A percentile compares a stretch with the other conserved stretches of the same genome.
phyloP scores from a whole-genome alignment of 495 filamentous ascomycete genomes.

The Penicillium silybi region DNA sequence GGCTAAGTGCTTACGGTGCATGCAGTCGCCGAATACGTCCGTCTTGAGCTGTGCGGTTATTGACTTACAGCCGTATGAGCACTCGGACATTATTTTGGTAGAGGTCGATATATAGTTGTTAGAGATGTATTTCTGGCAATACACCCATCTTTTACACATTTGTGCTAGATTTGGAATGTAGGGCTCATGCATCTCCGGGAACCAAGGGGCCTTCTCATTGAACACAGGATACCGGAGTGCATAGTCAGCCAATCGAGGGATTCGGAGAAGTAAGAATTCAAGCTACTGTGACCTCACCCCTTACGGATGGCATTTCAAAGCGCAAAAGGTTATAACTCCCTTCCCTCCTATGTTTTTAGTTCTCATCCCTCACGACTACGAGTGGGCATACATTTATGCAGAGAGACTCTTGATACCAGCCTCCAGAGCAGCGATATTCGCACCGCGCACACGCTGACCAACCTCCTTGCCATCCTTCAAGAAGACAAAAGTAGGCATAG shows the following conservation, averaged over 20 bases:
- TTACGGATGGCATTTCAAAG: conserved; percentile 21
- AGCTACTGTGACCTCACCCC: conserved; percentile 6
- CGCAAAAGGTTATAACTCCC: conserved; percentile 1
- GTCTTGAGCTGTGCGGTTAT: background rate
- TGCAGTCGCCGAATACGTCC: background rate
- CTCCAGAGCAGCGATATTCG: conserved; percentile 59
- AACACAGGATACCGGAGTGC: conserved; percentile 8
- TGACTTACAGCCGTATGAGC: background rate
- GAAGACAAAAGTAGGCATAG: conserved; percentile 85
- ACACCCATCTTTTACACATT: too few species aligned
- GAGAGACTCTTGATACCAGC: conserved; percentile 35
- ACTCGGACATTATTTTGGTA: too few species aligned
- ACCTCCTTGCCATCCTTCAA: conserved; percentile 68
- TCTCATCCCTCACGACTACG: background rate
- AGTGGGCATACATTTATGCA: background rate
- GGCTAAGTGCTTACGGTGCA: background rate
- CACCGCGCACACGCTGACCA: conserved; percentile 64
- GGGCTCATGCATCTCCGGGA: conserved; percentile 7
- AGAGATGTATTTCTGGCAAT: too few species aligned
- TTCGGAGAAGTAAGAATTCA: background rate
- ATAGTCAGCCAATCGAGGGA: conserved; percentile 9
- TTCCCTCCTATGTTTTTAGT: background rate
- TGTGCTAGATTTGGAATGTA: conserved; percentile 26
- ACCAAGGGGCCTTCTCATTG: conserved; percentile 16
- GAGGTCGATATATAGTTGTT: too few species aligned